phyloP scores from a whole-genome alignment of 805 yeast species.

The Metschnikowia baotianmanensis region DNA sequence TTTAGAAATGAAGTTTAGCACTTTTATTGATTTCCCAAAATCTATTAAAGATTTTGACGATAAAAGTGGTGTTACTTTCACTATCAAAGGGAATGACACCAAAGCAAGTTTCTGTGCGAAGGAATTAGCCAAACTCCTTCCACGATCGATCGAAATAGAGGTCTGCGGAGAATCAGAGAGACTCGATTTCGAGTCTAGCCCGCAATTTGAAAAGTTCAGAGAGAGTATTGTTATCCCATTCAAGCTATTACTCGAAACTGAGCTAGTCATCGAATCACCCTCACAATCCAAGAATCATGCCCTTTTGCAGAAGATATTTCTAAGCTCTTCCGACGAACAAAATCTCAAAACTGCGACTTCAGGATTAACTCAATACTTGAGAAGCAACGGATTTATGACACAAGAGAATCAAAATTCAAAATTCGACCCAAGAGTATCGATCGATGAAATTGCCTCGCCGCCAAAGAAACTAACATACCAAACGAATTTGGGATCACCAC shows the following conservation, averaged over 20 bases:
- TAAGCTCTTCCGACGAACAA: constrained; percentile 41
- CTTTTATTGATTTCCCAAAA: constrained; percentile 38
- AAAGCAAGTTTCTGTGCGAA: constrained; percentile 57
- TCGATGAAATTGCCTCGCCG: constrained; percentile 11
- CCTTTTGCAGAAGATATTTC: constrained; percentile 46
- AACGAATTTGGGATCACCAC: constrained; percentile 4
- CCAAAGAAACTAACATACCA: constrained; percentile 3
- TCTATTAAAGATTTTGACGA: constrained; percentile 29
- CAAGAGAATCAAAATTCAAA: constrained; percentile 40
- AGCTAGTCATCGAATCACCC: constrained; percentile 38
- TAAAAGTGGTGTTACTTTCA: constrained; percentile 31
- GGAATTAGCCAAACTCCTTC: constrained; percentile 49
- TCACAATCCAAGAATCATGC: constrained; percentile 3
- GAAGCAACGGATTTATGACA: constrained; percentile 48
- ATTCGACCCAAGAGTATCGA: constrained; percentile 27
- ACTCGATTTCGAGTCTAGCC: constrained; percentile 30
- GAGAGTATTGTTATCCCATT: constrained; percentile 57
- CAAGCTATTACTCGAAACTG: constrained; percentile 56
- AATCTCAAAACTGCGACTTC: constrained; percentile 44
- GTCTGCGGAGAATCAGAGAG: constrained; percentile 40
- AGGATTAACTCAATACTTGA: constrained; percentile 50
- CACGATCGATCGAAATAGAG: constrained; percentile 57
- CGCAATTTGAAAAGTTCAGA: constrained; percentile 35
- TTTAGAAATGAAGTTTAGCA: constrained; percentile 32
- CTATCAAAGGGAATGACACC: constrained; percentile 64